Base-by-base conservation (phyloP, 2,329 filamentous ascomycete species). In the Rasamsonia emersonii region DNA sequence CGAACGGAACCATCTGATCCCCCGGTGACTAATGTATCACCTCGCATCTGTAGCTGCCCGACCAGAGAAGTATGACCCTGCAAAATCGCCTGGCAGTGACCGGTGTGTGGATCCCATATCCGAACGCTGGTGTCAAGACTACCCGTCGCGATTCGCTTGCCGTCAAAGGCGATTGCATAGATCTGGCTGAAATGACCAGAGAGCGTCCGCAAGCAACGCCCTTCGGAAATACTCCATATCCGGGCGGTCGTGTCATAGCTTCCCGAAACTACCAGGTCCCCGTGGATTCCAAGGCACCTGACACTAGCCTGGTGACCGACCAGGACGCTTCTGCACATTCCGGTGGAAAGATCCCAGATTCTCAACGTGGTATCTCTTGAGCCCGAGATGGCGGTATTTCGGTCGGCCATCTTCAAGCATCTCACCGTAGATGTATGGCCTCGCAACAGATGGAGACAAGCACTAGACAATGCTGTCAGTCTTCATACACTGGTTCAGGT, bases 151-250 rank as follows among this genome's bases (percentile, higher is more conserved):
- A 98, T 88, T 42, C 88, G 76, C 45, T 80, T 79, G 23, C 91
- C 91, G 54, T 98, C 91, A 59, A 96, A 98, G 1, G 91, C 91
- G 54, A 98, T 93, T 13, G 91, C 91, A 56, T 98, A 98, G 37
- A 98, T 98, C 55, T 98, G 91, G 54, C 89, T 96, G 62, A 95
- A 98, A 60, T 98, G 91, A 0, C 91, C 91, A 26, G 82, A 79
- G 23, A 98, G 70, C 1, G 86, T 95, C 45, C 89, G 80, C 33
- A 96, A 66, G 57, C 91, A 98, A 41, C 86, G 79, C 18, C 91
- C 91, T 61, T 95, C 85, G 2, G 86, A 93, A 32, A 98, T 96
- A 58, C 85, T 95, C 91, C 91, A 98, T 36, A 98, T 89, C 47
- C 86, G 82, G 14, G 91, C 91, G 14, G 86, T 95, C 5, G 91